Conservation (phyloP, 192 early-diverging fungal species). For the Backusella parvicylindrica region DNA sequence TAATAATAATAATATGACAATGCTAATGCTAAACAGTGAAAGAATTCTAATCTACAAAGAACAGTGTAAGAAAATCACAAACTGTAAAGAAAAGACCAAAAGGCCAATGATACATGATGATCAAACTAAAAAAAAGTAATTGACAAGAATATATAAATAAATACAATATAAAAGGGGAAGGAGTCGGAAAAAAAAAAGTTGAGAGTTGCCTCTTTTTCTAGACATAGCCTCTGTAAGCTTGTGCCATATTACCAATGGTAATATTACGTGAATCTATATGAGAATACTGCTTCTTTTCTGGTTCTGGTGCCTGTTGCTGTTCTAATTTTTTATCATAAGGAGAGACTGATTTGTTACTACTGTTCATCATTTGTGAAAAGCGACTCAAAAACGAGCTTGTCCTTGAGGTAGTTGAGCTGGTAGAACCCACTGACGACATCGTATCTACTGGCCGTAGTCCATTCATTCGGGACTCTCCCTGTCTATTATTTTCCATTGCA, state of each 20-base stretch:
- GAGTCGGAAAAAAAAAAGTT: neutral
- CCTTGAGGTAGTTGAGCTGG: neutral
- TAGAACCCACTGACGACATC: neutral
- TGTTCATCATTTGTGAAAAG: constrained; percentile 10
- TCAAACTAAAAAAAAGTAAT: neutral
- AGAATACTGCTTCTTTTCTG: neutral
- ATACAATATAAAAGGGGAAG: neutral
- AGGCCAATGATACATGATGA: neutral
- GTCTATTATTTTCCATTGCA: neutral
- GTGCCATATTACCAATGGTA: neutral
- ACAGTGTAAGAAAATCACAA: neutral
- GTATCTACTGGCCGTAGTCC: neutral
- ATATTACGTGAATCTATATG: neutral
- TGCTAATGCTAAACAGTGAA: neutral
- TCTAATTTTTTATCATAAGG: neutral
- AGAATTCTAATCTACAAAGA: neutral
- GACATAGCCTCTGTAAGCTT: neutral
- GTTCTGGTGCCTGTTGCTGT: neutral
- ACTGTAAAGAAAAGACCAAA: neutral
- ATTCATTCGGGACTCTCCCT: neutral
- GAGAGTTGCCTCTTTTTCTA: neutral
- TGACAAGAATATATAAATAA: neutral
- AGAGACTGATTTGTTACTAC: neutral
- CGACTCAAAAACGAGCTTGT: neutral
- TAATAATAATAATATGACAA: neutral